Base-by-base conservation (phyloP, 2,329 filamentous ascomycete genomes). In the Aureobasidium sp. region DNA sequence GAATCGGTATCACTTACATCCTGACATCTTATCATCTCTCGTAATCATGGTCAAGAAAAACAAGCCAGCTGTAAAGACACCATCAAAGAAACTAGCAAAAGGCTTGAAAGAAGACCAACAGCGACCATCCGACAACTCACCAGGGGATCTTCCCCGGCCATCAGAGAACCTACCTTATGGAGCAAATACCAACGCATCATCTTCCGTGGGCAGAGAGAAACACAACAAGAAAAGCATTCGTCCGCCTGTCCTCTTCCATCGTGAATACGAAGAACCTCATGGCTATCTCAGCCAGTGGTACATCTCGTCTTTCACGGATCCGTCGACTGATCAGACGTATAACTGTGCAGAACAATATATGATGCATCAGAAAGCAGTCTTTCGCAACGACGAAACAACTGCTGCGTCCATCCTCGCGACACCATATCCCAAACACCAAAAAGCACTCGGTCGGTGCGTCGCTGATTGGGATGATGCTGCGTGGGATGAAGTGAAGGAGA, bases 281-380 rank as follows among this genome's bases (percentile, higher is more conserved):
- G 83, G 82, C 42, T 85, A 78, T 70, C 75, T 87, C 13, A 83
- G 79, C 0, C 84, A 88, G 71, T 87, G 84, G 84, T 84, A 82
- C 67, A 23, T 51, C 31, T 27, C 21, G 4, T 38, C 47, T 17
- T 51, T 51, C 15, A 51, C 47, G 27, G 31, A 51, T 19, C 47
- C 33, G 9, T 37, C 19, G 13, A 51, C 47, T 1, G 4, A 25
- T n/a, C 47, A 51, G 21, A 46, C 25, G 19, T 59, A 50, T 35
- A 42, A 35, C 40, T 40, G 40, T 7, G 47, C 47, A 10, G 57
- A 60, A 11, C 46, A 53, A 37, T 60, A 60, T 21, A 60, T 60
- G 57, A 60, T 60, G 57, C 38, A 60, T 23, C 25, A 43, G 25
- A 60, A 60, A 43, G 57, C 57, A 29, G 38, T 60, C 5, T 37